These are phyloP conservation scores for Ocimum tenuiflorum DNA, from an alignment of 257 asterid species.

Conservation along the genomic window DNA sequence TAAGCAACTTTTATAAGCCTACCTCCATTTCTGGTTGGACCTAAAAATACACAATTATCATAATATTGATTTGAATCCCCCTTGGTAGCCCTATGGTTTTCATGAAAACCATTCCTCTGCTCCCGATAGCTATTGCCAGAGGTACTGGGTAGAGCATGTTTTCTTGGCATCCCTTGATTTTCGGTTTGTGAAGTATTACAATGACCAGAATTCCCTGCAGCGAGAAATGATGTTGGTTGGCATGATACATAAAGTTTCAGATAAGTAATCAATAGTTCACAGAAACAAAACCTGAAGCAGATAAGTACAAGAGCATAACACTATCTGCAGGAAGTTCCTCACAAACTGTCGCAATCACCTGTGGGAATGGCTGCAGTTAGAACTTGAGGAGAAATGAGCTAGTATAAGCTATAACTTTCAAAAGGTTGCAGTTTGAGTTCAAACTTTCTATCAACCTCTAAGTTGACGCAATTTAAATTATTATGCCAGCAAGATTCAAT, in stretches of 20 bases:
- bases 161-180: conserved; percentile 49
- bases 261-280: conserved; percentile 6
- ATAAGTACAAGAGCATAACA: conserved; percentile 71
- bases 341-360: conserved; percentile 81
- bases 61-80: conserved; percentile 41
- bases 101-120: conserved; percentile 39
- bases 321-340: conserved; percentile 85
- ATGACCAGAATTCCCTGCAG: conserved; percentile 47
- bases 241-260: conserved; percentile 17
- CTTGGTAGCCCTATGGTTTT: conserved; percentile 41
- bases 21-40: conserved; percentile 85
- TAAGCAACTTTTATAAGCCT: neutral
- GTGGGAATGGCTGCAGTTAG: conserved; percentile 20
- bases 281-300: conserved; percentile 61
- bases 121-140: conserved; percentile 37
- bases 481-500: conserved; percentile 16
- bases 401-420: neutral
- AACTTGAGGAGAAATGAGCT: conserved; percentile 6
- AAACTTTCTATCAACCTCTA: conserved; percentile 7
- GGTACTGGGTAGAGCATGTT: conserved; percentile 30
- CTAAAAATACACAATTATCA: conserved; percentile 60
- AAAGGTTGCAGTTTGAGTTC: neutral
- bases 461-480: conserved; percentile 17
- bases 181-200: conserved; percentile 39
- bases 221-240: conserved; percentile 20